Base-by-base conservation (phyloP, 768 basidiomycete genomes). In the Suillus occidentalis region DNA sequence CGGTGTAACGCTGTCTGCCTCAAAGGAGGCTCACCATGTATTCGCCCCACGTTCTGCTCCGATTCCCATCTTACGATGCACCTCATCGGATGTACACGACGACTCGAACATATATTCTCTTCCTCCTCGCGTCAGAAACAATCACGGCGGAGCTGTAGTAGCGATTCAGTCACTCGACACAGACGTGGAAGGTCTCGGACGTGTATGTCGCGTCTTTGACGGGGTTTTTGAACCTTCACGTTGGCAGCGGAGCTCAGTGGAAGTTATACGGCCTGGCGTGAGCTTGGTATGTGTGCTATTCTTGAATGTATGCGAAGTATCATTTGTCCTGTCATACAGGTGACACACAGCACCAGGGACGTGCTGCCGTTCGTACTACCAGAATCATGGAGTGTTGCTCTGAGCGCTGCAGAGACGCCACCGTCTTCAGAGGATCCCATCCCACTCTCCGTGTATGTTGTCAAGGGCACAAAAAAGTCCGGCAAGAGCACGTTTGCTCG, bases 401-500 rank as follows among this genome's bases (percentile, higher is more conserved):
- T 82, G 28, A 50, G 52, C 28, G 67, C 56, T 3, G 43, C 63
- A n/a, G 57, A 53, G 34, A 36, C 62, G 42, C n/a, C 40, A 2
- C 45, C 60, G 31, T 34, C 39, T 10, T n/a, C 37, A n/a, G 61
- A 42, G 8, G 70, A 60, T 63, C 70, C 53, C 63, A 76, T 25
- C 14, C 63, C 65, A 3, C 73, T 77, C 0, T 72, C 78, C 0
- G 77, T 89, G 0, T 88, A 82, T 66, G 72, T 97, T 2, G 83
- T 99, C 25, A 93, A 89, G 71, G 97, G 97, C 1, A 85, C 92
- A 1, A 96, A 93, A 75, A 89, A 92, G 59, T 83, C 87, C 9
- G 96, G 97, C 0, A 99, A 99, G 76, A 97, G 94, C 66, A 94
- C 93, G 0, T 90, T 98, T 70, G 87, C 91, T 0, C 81, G 91